These are phyloP conservation scores for Collybiopsis confluens DNA, from an alignment of 768 basidiomycete species.

Conservation along the genomic window DNA sequence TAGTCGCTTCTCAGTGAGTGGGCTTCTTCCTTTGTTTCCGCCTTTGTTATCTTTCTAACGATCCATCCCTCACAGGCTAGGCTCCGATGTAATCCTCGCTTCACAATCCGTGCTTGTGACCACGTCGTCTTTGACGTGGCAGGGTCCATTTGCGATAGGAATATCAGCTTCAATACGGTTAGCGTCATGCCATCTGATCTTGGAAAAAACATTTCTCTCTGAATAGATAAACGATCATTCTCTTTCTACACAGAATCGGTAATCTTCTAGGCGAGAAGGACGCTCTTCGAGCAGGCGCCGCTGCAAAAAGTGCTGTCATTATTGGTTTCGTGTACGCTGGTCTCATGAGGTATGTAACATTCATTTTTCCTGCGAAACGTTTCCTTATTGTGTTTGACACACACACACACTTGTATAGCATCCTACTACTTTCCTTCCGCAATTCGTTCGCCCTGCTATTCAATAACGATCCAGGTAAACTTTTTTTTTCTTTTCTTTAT, in stretches of 20 bases:
- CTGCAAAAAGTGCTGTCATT: conserved; percentile 59
- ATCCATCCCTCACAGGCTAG: conserved; percentile 43
- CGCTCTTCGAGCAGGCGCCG: conserved; percentile 64
- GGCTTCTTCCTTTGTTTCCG: not conserved
- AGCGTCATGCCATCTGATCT: not conserved
- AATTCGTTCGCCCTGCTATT: conserved; percentile 71
- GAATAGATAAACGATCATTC: too few species aligned
- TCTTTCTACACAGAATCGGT: conserved; percentile 59
- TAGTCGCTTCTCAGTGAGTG: conserved; percentile 45
- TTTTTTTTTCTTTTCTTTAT: not conserved
- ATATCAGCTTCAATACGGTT: conserved; percentile 73
- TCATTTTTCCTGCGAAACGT: not conserved
- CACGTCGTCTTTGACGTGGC: conserved; percentile 72
- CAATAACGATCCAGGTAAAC: conserved; percentile 57
- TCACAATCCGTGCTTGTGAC: conserved; percentile 83
- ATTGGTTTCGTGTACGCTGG: conserved; percentile 60
- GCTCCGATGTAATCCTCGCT: conserved; percentile 69
- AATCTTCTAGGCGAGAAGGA: conserved; percentile 85
- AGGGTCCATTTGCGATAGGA: conserved; percentile 79
- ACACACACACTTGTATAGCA: conserved; percentile 25
- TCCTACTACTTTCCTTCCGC: conserved; percentile 56
- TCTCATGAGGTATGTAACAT: conserved; percentile 51
- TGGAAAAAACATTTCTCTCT: conserved; percentile 39
- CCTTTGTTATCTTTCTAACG: too few species aligned
- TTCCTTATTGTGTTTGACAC: not conserved